Evolutionary conservation across 2,329 filamentous ascomycete genomes (phyloP).

Genomic region (Diplodia seriata): DNA sequence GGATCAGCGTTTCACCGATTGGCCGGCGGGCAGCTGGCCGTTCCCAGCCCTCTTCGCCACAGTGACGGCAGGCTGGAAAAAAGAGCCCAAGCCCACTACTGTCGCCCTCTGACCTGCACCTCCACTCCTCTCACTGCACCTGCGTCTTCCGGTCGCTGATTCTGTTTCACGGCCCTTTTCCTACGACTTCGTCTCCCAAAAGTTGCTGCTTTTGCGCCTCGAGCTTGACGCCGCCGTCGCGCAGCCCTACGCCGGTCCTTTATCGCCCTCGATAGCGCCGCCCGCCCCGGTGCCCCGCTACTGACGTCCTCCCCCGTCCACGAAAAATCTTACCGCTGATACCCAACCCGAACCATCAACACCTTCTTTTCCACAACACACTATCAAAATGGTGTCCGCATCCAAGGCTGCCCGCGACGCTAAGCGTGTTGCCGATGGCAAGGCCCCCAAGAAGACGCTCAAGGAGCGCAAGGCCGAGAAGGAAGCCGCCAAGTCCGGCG

Average conservation of each 20-base stretch:
- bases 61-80: conserved; percentile 27
- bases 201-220: neutral
- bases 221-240: conserved; percentile 20
- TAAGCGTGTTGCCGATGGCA: conserved; percentile 71
- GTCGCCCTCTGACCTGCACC: conserved; percentile 11
- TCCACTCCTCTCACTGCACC: conserved; percentile 20
- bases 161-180: conserved; percentile 23
- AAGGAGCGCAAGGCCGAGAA: conserved; percentile 76
- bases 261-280: conserved; percentile 32
- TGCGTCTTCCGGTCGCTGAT: conserved; percentile 2
- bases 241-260: conserved; percentile 31
- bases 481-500: conserved; percentile 69
- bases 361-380: conserved; percentile 32
- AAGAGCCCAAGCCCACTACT: conserved; percentile 15
- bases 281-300: conserved; percentile 32
- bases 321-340: conserved; percentile 33
- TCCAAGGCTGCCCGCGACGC: conserved; percentile 73
- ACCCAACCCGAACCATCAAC: conserved; percentile 13
- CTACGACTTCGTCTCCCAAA: neutral
- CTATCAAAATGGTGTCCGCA: conserved; percentile 67
- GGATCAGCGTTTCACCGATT: conserved; percentile 33
- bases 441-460: conserved; percentile 77
- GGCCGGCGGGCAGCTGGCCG: conserved; percentile 26
- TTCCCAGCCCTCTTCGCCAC: conserved; percentile 32
- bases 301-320: conserved; percentile 32